Base-by-base conservation (phyloP, 1,139 yeast species). In the Pichia sp. region DNA sequence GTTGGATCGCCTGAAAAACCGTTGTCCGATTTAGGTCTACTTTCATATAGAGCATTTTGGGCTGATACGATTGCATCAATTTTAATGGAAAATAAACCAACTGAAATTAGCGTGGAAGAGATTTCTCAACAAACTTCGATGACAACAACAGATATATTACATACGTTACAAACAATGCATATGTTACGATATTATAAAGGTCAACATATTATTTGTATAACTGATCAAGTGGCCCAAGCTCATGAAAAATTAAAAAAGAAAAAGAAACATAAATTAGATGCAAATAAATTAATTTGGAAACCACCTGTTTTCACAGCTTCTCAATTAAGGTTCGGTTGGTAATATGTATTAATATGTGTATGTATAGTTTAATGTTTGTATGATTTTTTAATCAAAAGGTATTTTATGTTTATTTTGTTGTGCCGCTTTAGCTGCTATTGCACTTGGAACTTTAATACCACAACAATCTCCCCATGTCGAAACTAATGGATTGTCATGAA, bases 1-100 rank as follows among this genome's bases (percentile, higher is more conserved):
- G 78, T 82, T 3, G 99, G 99, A 0, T 87, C 97, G 0, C 99
- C 98, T 0, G 99, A 92, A 65, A 94, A 94, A 58, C 99, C 99
- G 2, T 70, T 92, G 30, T 87, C 97, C 0, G 97, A 92, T 72
- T 73, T 92, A 59, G 99, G 99, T 30, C 70, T 92, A 31, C 72
- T 92, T 40, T 86, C 96, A 4, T 92, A 94, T 61, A 80, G 98
- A 62, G 97, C 97, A 0, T 94, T 76, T 61, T 92, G 99, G 99
- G 82, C 97, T 0, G 97, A 92, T 57, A 81, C 94, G 0, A 71
- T 92, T 48, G 82, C 89, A 12, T 82, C 80, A 45, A 62, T 87
- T 34, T 66, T 92, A 32, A 82, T 85, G 39, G 96, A 89, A 55
- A 67, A 69, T 53, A 70, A 73, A 36, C 61, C 71, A 20, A 64